Evolutionary conservation across 345 rosid species (phyloP).

Genomic region (Rhodamnia argentea): DNA sequence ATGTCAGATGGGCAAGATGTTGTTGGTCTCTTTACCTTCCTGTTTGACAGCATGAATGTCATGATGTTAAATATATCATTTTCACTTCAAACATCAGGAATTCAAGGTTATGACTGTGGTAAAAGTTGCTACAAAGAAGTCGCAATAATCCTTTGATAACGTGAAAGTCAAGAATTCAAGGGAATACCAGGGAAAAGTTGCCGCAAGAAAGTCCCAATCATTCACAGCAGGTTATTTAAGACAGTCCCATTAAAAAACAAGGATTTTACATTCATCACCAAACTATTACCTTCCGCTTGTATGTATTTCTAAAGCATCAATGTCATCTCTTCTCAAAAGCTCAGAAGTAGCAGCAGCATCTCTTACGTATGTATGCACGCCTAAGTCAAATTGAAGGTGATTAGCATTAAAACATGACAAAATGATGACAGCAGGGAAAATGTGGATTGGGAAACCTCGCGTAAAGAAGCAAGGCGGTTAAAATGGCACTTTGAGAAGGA

Average conservation of each 20-base stretch:
- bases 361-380: conserved; percentile 31
- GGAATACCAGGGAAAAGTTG: background rate
- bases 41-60: background rate
- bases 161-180: background rate
- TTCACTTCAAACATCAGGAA: background rate
- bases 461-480: background rate
- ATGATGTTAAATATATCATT: background rate
- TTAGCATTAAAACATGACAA: background rate
- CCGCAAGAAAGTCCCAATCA: background rate
- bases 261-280: background rate
- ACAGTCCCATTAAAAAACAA: background rate
- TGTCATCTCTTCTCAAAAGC: conserved; percentile 30
- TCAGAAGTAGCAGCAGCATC: conserved; percentile 38
- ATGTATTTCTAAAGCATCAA: conserved; percentile 58
- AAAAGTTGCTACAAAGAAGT: background rate
- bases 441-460: background rate
- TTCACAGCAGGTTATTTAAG: background rate
- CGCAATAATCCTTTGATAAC: background rate
- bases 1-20: background rate
- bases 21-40: background rate
- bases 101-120: background rate
- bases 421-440: background rate
- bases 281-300: conserved; percentile 40
- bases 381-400: conserved; percentile 7
- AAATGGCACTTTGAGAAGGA: background rate